Evolutionary conservation across 441 rosid genomes (phyloP).

Genomic region (Eruca vesicaria): DNA sequence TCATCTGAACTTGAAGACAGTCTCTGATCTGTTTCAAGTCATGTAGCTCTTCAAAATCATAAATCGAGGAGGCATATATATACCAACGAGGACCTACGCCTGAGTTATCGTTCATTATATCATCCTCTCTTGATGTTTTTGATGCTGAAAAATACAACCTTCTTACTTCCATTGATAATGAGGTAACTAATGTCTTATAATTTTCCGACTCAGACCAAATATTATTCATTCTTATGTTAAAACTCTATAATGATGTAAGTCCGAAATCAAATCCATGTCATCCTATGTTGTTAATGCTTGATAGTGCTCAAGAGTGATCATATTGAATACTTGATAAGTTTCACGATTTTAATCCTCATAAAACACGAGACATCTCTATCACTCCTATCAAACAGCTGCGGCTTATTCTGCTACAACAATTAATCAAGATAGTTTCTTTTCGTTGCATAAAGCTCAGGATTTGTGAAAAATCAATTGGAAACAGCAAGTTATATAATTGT

Average conservation of each 20-base stretch:
- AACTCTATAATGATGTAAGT: conserved; percentile 86
- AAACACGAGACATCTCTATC: not conserved
- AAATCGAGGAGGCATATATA: conserved; percentile 73
- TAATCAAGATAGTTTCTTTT: conserved; percentile 23
- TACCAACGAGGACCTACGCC: conserved; percentile 59
- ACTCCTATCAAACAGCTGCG: conserved; percentile 38
- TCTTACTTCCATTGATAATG: conserved; percentile 70
- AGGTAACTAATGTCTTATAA: conserved; percentile 32
- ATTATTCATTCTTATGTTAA: not conserved
- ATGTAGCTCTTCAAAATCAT: conserved; percentile 1
- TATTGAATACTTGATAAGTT: not conserved
- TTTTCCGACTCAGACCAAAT: not conserved
- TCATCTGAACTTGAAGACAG: too few species aligned
- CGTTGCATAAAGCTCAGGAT: conserved; percentile 39
- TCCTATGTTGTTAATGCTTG: conserved; percentile 74
- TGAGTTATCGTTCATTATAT: conserved; percentile 70
- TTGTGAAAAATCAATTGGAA: conserved; percentile 35
- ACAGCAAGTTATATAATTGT: conserved; percentile 31
- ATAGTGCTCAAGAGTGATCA: conserved; percentile 80
- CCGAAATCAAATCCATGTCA: conserved; percentile 74
- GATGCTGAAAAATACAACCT: conserved; percentile 61
- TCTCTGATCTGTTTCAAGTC: not conserved
- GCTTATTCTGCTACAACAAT: conserved; percentile 30
- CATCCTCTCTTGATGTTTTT: conserved; percentile 62
- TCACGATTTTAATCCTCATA: not conserved